phyloP scores from a whole-genome alignment of 805 yeast genomes.

The Scheffersomyces lignosus region DNA sequence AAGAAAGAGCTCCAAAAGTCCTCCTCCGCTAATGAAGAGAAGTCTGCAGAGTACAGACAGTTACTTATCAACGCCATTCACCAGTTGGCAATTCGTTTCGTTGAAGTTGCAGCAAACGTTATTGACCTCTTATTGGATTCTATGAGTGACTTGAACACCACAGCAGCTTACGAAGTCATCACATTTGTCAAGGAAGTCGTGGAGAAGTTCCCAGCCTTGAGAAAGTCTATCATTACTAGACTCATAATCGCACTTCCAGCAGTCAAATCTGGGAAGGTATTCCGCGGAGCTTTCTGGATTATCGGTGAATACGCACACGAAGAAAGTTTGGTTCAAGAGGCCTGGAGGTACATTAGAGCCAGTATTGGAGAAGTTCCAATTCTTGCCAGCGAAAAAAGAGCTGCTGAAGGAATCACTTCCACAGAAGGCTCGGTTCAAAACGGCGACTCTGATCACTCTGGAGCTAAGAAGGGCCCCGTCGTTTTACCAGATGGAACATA shows the following conservation, averaged over 20 bases:
- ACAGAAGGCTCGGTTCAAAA: conserved; percentile 33
- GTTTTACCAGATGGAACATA: conserved; percentile 98
- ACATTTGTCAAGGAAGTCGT: conserved; percentile 92
- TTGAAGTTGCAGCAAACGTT: conserved; percentile 88
- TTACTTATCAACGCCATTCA: conserved; percentile 85
- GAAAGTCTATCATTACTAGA: conserved; percentile 61
- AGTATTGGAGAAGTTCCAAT: conserved; percentile 92
- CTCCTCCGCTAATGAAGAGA: conserved; percentile 70
- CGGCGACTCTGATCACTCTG: conserved; percentile 23
- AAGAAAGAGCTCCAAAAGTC: conserved; percentile 87
- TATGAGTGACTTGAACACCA: conserved; percentile 77
- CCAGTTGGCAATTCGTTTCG: conserved; percentile 81
- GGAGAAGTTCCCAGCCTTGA: conserved; percentile 82
- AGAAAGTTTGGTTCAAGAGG: conserved; percentile 68
- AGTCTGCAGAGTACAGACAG: conserved; percentile 83
- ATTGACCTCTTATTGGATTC: conserved; percentile 86
- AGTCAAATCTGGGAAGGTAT: conserved; percentile 85
- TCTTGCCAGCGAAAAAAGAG: conserved; percentile 64
- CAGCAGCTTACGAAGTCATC: conserved; percentile 86
- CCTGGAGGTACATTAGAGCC: conserved; percentile 84
- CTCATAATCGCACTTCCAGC: conserved; percentile 61
- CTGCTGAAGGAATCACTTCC: conserved; percentile 13
- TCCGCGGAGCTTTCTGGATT: conserved; percentile 93
- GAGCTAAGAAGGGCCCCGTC: conserved; percentile 69
- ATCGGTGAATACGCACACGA: conserved; percentile 86